Base-by-base conservation (phyloP, 306 rosid genomes). In the Canavalia gladiata region DNA sequence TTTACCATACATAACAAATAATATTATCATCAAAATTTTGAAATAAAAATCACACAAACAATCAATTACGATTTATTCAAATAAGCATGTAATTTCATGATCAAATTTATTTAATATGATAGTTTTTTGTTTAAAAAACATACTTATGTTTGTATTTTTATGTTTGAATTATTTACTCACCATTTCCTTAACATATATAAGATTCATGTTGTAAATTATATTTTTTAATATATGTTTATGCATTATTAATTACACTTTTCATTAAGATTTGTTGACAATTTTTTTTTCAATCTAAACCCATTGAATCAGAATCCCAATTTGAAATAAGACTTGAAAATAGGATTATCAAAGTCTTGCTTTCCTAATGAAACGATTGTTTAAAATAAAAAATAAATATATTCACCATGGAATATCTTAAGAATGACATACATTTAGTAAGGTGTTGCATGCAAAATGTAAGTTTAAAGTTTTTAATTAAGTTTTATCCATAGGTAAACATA, bases 221-320 rank as follows among this genome's bases (percentile, higher is more conserved):
- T 50, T 84, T 58, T 41, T 49, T 33, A 42, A 31, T 2, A 78
- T 33, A 79, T 33, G 58, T 51, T 47, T 62, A 74, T 31, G 10
- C 66, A 66, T 66, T 68, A 46, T 59, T 10, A 57, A 31, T 68
- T 72, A 75, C 25, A 63, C 46, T 54, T 33, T 79, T 50, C 11
- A 39, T 31, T 42, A 74, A 68, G 67, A 65, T 72, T 79, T 47
- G 31, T 46, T 45, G 47, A 64, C 70, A 37, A 13, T 18, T 58
- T 37, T 29, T 18, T 18, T 3, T 13, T 13, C 33, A n/a, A 68
- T 49, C 66, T 34, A 52, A 41, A 52, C 46, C n/a, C 9, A 9
- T 65, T 57, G 74, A 18, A 31, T n/a, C 67, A 71, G 58, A 68
- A 69, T 76, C 68, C 45, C n/a, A 74, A 7, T 64, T 43, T 74